Conservation (phyloP, 179 eudicot species). For the Camellia oleifera region DNA sequence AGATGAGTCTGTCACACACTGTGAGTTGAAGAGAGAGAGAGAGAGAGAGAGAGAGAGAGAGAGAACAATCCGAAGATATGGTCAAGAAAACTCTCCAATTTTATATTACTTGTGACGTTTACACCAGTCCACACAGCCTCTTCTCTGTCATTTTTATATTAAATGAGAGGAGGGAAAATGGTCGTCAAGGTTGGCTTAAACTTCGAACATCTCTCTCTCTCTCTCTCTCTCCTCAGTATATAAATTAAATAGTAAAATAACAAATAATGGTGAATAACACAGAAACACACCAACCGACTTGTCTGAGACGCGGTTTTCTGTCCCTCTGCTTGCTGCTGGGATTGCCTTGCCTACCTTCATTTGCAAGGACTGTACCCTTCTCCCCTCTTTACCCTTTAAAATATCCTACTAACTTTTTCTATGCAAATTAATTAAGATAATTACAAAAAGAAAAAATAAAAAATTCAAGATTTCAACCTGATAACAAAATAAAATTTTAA, state of each 20-base stretch:
- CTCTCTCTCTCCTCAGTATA: background rate
- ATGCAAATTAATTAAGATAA: too few relatives aligned
- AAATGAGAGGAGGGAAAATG: background rate
- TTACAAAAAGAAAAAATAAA: too few relatives aligned
- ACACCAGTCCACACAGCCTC: background rate
- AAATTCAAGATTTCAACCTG: too few relatives aligned
- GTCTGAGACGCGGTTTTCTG: constrained; percentile 10
- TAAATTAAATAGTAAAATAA: too few relatives aligned
- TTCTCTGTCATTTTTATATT: constrained; percentile 8
- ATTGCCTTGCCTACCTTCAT: background rate
- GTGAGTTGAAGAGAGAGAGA: background rate
- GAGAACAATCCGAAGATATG: background rate
- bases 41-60: too few relatives aligned
- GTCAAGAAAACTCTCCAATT: background rate
- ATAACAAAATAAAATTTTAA: too few relatives aligned
- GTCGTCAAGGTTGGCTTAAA: constrained; percentile 13
- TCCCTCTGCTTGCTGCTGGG: background rate
- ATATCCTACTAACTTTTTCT: background rate
- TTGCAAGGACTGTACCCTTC: background rate
- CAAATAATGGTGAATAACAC: background rate
- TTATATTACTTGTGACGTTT: background rate
- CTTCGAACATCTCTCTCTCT: background rate
- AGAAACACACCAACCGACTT: constrained; percentile 2
- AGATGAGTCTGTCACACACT: background rate
- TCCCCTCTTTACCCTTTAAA: background rate